Conservation (phyloP, 1,284 basidiomycete species). For the Sporisorium scitamineum region DNA sequence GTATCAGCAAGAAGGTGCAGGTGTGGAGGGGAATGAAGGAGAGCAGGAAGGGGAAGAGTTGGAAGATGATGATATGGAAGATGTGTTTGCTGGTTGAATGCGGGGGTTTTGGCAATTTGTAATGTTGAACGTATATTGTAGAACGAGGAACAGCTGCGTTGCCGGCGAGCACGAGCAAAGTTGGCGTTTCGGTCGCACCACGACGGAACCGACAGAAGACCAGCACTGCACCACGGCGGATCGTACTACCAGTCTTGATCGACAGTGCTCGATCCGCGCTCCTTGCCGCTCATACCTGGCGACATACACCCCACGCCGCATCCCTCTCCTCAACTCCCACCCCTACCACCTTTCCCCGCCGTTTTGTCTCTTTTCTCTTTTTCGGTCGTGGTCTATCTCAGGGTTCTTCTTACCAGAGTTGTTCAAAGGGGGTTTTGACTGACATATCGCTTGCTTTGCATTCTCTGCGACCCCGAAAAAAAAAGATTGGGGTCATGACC, state of each 20-base stretch:
- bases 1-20: neutral
- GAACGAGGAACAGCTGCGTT: too few species aligned
- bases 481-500: slow-evolving; percentile 52
- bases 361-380: neutral
- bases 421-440: neutral
- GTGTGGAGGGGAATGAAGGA: too few species aligned
- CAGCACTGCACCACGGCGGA: neutral
- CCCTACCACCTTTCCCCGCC: too few species aligned
- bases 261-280: too few species aligned
- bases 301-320: too few species aligned
- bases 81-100: slow-evolving; percentile 30
- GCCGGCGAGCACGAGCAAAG: too few species aligned
- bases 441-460: neutral
- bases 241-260: too few species aligned
- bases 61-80: slow-evolving; percentile 39
- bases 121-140: neutral
- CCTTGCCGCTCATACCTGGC: too few species aligned
- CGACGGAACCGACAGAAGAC: neutral
- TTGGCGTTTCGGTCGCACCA: neutral
- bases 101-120: neutral
- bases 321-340: too few species aligned
- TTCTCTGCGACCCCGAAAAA: too few species aligned
- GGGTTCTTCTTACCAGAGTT: neutral
- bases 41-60: too few species aligned
- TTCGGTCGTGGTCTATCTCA: slow-evolving; percentile 16